Evolutionary conservation across 257 asterid genomes (phyloP), one percentile per base, ranked within the genome.

Genomic region (Salvia miltiorrhiza): DNA sequence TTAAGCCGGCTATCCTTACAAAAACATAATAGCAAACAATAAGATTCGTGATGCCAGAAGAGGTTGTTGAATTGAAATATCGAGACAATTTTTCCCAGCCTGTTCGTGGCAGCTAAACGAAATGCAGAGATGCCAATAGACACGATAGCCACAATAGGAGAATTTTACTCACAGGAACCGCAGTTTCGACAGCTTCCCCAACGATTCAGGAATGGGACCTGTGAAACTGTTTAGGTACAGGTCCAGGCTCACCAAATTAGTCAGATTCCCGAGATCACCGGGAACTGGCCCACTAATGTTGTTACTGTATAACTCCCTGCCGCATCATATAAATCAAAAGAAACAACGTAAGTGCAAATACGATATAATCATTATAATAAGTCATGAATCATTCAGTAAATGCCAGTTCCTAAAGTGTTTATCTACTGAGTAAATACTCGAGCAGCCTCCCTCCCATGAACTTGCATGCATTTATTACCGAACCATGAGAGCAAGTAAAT

Each of bases 201-300:
- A 78, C 14, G 97, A 69, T 66, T 78, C 89, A 10, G 99, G 99
- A 60, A 93, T 90, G 39, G 96, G 96, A 68, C 99, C 99, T 0
- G 17, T 70, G 79, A 93, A 93, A 63, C 77, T 77, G 84, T 93
- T 93, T 81, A 88, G 67, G 88, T 93, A 93, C 74, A 93, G 90
- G 78, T 90, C 99, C 94, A 93, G 78, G 90, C 98, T 93, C 87
- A 88, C 97, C 89, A 93, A 84, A 81, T 90, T 90, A 52, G 97
- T 93, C 81, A 93, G 89, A 71, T 93, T 93, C 39, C 99, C 99
- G 62, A 93, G 96, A 78, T 93, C 97, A 65, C 78, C 75, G 4
- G 99, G 99, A 69, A 93, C 82, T 39, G 86, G 73, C 68, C 99
- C 99, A 54, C 81, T 90, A 33, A 93, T 90, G 77, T 90, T 93